Conservation (phyloP, 2,329 filamentous ascomycete species). For the Fusarium guadeloupense region DNA sequence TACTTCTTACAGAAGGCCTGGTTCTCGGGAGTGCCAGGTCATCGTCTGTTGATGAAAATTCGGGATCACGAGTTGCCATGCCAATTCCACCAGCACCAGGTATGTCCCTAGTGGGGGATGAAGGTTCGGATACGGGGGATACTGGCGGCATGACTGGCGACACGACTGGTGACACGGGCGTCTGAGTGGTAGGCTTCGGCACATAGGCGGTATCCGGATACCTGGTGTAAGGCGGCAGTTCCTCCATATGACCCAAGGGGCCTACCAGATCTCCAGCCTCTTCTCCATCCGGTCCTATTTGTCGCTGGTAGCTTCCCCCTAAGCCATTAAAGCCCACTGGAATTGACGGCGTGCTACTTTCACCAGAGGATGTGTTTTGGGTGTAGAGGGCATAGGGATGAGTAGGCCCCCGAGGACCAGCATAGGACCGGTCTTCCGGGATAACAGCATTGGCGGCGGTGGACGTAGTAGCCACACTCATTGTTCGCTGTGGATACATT, state of each 20-base stretch:
- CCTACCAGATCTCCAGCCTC: constrained; percentile 89
- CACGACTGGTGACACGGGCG: constrained; percentile 9
- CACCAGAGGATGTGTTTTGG: constrained; percentile 71
- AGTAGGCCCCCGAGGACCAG: constrained; percentile 71
- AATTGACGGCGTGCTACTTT: constrained; percentile 60
- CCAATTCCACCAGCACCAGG: constrained; percentile 70
- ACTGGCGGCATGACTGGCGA: constrained; percentile 2
- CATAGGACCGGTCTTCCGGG: constrained; percentile 57
- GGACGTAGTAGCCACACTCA: constrained; percentile 77
- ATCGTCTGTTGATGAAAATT: constrained; percentile 66
- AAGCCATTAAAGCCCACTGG: constrained; percentile 80
- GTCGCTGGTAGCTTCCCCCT: constrained; percentile 73
- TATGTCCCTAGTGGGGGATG: constrained; percentile 44
- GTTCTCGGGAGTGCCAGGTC: constrained; percentile 62
- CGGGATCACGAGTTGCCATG: constrained; percentile 68
- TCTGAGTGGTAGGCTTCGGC: constrained; percentile 29
- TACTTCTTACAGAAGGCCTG: constrained; percentile 61
- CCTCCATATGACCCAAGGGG: constrained; percentile 87
- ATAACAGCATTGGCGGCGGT: constrained; percentile 65
- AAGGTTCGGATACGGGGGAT: constrained; percentile 17
- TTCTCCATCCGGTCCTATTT: constrained; percentile 81
- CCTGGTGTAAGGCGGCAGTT: constrained; percentile 88
- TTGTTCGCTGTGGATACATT: constrained; percentile 79
- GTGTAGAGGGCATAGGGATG: constrained; percentile 90
- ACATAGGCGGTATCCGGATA: constrained; percentile 79